Evolutionary conservation across 208 protist genomes (phyloP).

Genomic region (Leishmania arabica): DNA sequence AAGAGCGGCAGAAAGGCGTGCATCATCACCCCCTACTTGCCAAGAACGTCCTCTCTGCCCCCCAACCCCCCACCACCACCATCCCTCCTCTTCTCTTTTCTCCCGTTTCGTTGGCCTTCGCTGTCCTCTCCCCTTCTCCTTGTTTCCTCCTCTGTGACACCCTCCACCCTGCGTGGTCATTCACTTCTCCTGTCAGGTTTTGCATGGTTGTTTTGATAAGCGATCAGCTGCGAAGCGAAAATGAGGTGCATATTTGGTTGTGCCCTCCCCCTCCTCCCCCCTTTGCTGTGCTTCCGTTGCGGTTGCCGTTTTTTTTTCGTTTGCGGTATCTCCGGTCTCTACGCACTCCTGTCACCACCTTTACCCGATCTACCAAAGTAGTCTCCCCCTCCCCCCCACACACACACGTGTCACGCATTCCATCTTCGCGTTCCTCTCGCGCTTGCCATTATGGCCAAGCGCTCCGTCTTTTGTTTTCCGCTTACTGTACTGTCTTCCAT

Average conservation of each 20-base stretch:
- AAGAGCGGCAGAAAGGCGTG: not conserved
- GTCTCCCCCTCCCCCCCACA: not conserved
- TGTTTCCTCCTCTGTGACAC: not conserved
- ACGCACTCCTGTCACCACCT: not conserved
- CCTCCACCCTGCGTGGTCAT: not conserved
- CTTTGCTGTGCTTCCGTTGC: not conserved
- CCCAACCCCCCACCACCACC: not conserved
- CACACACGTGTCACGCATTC: not conserved
- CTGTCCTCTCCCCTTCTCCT: not conserved
- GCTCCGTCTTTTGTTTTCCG: not conserved
- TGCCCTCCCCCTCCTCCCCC: no score
- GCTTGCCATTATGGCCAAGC: no score
- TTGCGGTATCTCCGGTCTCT: not conserved
- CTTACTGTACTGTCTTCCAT: not conserved
- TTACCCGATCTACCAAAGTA: not conserved
- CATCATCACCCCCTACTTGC: not conserved
- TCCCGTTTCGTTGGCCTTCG: not conserved
- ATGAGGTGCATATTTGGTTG: not conserved
- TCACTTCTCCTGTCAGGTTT: not conserved
- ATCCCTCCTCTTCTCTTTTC: not conserved
- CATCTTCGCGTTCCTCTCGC: not conserved
- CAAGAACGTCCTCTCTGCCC: not conserved
- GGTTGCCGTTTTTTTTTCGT: not conserved
- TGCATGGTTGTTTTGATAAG: not conserved
- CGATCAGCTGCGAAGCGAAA: not conserved